A percentile compares a stretch with the other conserved stretches of the same genome.
Evolutionary conservation across 495 filamentous ascomycete genomes (phyloP).

Genomic region (Neurospora discreta): DNA sequence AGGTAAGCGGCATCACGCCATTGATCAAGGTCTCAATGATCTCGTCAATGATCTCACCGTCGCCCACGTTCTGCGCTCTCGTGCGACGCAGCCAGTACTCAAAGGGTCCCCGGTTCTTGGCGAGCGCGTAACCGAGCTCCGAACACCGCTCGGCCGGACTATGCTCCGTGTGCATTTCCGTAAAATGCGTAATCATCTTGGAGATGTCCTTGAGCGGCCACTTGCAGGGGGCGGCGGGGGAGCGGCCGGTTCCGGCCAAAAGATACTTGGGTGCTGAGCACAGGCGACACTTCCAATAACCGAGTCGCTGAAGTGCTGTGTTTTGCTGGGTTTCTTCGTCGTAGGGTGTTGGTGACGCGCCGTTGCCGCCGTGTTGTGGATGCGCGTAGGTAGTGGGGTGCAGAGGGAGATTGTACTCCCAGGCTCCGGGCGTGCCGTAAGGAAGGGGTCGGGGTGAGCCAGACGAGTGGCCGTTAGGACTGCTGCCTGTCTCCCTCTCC

Average conservation of each 20-base stretch:
- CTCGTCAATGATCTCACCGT: conserved; percentile 22
- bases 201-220: conserved; percentile 35
- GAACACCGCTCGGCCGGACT: conserved; percentile 21
- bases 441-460: not conserved
- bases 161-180: conserved; percentile 35
- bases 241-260: conserved; percentile 23
- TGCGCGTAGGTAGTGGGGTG: not conserved
- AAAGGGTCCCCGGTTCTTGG: conserved; percentile 32
- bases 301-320: conserved; percentile 26
- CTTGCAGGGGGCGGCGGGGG: conserved; percentile 35
- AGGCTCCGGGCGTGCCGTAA: not conserved
- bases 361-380: not conserved
- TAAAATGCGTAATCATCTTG: conserved; percentile 36
- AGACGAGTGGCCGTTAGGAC: not conserved
- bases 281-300: conserved; percentile 35
- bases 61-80: conserved; percentile 21
- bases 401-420: not conserved
- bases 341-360: not conserved
- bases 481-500: not conserved
- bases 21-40: conserved; percentile 17
- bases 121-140: conserved; percentile 30
- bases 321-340: conserved; percentile 2
- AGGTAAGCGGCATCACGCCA: conserved; percentile 22
- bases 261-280: conserved; percentile 30
- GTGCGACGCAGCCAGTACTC: conserved; percentile 35